phyloP scores from a whole-genome alignment of 2,329 filamentous ascomycete species.

The Corniculantispora saksenae region DNA sequence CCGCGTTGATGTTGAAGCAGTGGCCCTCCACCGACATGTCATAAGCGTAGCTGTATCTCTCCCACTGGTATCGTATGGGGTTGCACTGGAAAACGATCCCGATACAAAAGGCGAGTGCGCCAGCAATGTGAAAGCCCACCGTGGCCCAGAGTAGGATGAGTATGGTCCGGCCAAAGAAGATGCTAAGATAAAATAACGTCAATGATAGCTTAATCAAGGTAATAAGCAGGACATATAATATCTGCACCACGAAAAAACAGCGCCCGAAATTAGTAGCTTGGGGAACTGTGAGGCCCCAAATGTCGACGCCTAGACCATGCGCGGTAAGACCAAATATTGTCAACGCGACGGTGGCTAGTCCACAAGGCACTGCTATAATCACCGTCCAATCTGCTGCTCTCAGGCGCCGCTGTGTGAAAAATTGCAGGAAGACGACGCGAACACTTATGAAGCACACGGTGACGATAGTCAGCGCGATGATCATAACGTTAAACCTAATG shows the following conservation, averaged over 20 bases:
- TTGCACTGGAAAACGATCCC: conserved; percentile 47
- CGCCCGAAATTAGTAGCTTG: conserved; percentile 42
- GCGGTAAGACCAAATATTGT: conserved; percentile 30
- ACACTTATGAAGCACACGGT: conserved; percentile 35
- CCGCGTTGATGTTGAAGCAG: conserved; percentile 47
- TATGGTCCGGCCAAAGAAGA: conserved; percentile 43
- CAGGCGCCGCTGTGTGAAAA: conserved; percentile 33
- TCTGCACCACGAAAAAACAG: conserved; percentile 39
- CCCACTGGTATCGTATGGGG: conserved; percentile 51
- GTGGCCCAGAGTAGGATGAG: conserved; percentile 40
- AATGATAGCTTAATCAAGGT: conserved; percentile 48
- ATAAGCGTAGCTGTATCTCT: conserved; percentile 41
- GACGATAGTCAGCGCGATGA: neutral
- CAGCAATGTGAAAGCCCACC: conserved; percentile 34
- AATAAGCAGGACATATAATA: conserved; percentile 44
- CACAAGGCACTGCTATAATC: conserved; percentile 30
- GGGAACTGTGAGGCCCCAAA: conserved; percentile 44
- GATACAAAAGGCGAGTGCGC: conserved; percentile 39
- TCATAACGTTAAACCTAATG: neutral
- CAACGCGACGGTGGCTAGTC: conserved; percentile 32
- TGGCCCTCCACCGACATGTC: conserved; percentile 38
- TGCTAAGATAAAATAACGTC: conserved; percentile 51
- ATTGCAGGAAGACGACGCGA: conserved; percentile 37
- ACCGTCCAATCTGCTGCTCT: conserved; percentile 39
- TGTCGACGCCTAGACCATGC: conserved; percentile 45